Evolutionary conservation across 2,329 filamentous ascomycete genomes (phyloP).

Genomic region (Trichoderma brevicompactum): DNA sequence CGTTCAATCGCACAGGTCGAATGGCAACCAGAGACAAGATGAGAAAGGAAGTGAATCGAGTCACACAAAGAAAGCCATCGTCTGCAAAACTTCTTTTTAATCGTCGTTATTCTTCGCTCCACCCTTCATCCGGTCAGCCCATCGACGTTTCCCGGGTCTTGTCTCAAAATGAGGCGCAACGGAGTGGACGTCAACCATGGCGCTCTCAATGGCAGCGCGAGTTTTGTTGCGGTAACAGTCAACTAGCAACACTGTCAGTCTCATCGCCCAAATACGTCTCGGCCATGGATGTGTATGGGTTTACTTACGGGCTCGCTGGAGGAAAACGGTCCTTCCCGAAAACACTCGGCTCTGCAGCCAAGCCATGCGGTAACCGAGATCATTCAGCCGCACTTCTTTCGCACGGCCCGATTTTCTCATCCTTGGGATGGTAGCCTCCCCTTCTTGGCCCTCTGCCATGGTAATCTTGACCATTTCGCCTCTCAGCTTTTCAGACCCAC

Average conservation of each 20-base stretch:
- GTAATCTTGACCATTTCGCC: constrained; percentile 63
- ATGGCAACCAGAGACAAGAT: not conserved
- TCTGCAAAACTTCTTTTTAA: constrained; percentile 21
- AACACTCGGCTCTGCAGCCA: constrained; percentile 96
- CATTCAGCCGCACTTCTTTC: constrained; percentile 90
- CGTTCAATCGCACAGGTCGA: not conserved
- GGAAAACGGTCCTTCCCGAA: constrained; percentile 80
- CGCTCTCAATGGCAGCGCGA: constrained; percentile 76
- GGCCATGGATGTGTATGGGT: no score
- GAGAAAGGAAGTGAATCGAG: not conserved
- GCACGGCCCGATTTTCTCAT: constrained; percentile 70
- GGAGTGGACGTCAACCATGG: constrained; percentile 73
- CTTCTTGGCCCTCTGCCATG: constrained; percentile 69
- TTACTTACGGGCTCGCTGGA: constrained; percentile 86
- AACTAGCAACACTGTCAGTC: constrained; percentile 58
- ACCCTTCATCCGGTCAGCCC: constrained; percentile 61
- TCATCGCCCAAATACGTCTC: not conserved
- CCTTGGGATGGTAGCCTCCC: constrained; percentile 74
- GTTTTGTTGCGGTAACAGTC: constrained; percentile 95
- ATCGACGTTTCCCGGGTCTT: constrained; percentile 79
- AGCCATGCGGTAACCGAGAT: constrained; percentile 91
- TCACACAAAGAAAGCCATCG: not conserved
- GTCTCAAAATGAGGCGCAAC: constrained; percentile 88
- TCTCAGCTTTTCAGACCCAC: constrained; percentile 40
- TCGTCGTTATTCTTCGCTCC: constrained; percentile 41